Base-by-base conservation (phyloP, 148 eudicot genomes). In the Cornus controversa region DNA sequence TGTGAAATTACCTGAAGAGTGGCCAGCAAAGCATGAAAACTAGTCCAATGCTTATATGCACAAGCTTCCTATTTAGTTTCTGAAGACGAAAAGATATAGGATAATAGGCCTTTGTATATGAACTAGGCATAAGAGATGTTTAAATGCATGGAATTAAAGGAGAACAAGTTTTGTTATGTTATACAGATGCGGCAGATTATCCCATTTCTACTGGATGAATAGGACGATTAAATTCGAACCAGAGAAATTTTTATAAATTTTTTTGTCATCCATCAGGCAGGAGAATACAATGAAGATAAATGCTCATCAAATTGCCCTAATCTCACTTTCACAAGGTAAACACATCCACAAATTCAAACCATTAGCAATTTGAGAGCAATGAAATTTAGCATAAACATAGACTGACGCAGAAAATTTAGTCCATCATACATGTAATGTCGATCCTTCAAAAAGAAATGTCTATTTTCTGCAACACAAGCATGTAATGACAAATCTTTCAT, bases 11-110 rank as follows among this genome's bases (percentile, higher is more conserved):
- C 98, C 98, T 92, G 91, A 95, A 95, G 78, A 95, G 80, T 40
- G 98, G 98, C 98, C 98, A 95, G 86, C 97, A 95, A 66, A 95
- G 91, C 97, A 91, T 91, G 93, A 95, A 93, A 62, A 81, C 92
- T 67, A 91, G 80, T 77, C 98, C 98, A 77, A 95, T 40, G 76
- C 90, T 91, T 70, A 87, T 74, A 84, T 95, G 98, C 66, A 92
- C 95, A 80, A 94, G 91, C 92, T 92, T 95, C 88, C 98, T 90
- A 81, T 89, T 93, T 75, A 93, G 80, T 85, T 90, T 95, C 98
- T 95, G 72, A 28, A 79, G 40, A 29, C 14, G 57, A 74, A 24
- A 47, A 26, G 3, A 66, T 42, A 64, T 3, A 16, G 20, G 60
- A 63, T 64, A 74, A 50, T 50, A 3, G 4, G 16, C 57, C 13